These are phyloP conservation scores for Jacaranda copaia DNA, from an alignment of 257 asterid genomes.

Conservation along the genomic window DNA sequence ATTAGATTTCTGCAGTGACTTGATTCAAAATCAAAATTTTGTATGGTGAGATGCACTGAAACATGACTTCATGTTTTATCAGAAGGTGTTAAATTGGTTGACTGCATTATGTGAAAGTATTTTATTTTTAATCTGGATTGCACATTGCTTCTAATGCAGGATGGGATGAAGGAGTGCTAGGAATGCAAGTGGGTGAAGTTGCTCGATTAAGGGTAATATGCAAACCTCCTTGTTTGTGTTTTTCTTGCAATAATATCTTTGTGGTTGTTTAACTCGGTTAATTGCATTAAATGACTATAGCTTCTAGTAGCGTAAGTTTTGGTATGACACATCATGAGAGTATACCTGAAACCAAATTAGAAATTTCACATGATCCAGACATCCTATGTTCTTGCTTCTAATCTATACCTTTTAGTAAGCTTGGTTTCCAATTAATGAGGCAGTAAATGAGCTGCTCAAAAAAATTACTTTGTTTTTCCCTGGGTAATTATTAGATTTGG, in stretches of 20 bases:
- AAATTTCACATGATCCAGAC: not conserved
- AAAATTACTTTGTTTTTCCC: not conserved
- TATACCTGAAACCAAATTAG: constrained; percentile 11
- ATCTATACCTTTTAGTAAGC: not conserved
- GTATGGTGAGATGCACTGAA: not conserved
- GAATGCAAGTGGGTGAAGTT: constrained; percentile 97
- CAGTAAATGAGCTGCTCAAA: not conserved
- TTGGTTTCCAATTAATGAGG: not conserved
- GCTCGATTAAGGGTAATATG: constrained; percentile 73
- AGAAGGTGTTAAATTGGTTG: not conserved
- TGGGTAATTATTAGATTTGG: not conserved
- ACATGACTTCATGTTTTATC: not conserved
- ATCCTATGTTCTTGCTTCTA: not conserved
- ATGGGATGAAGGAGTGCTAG: constrained; percentile 97
- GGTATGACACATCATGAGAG: not conserved
- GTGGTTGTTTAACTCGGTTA: constrained; percentile 1
- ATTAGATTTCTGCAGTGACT: not conserved
- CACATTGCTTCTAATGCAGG: constrained; percentile 54
- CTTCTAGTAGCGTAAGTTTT: not conserved
- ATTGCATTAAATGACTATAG: constrained; percentile 1
- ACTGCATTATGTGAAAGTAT: not conserved
- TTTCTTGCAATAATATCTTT: not conserved
- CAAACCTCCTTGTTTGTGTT: constrained; percentile 7
- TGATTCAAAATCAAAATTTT: not conserved
- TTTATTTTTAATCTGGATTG: constrained; percentile 21